These are phyloP conservation scores for Fusarium annulatum DNA, from an alignment of 2,329 filamentous ascomycete genomes.

Conservation along the genomic window DNA sequence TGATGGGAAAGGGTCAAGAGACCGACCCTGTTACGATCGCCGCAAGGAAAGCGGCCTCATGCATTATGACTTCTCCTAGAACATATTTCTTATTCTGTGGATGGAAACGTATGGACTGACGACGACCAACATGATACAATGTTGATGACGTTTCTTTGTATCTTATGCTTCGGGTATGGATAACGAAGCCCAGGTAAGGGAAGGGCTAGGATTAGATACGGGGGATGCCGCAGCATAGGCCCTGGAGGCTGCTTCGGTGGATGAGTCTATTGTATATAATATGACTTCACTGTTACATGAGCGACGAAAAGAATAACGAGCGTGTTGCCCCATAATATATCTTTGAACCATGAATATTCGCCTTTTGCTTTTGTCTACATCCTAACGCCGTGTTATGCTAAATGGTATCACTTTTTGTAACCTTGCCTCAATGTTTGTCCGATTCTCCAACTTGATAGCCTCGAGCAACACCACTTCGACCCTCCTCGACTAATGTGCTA, in stretches of 20 bases:
- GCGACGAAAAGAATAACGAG: slow-evolving; percentile 1
- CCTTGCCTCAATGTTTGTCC: slow-evolving; percentile 42
- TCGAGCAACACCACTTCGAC: slow-evolving; percentile 85
- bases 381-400: slow-evolving; percentile 26
- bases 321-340: background rate
- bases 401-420: slow-evolving; percentile 25
- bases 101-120: slow-evolving; percentile 16
- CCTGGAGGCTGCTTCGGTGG: slow-evolving; percentile 29
- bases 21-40: slow-evolving; percentile 9
- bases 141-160: slow-evolving; percentile 24
- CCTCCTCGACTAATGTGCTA: slow-evolving; percentile 83
- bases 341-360: background rate
- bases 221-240: slow-evolving; percentile 16
- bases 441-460: slow-evolving; percentile 82
- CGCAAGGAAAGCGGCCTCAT: slow-evolving; percentile 23
- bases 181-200: background rate
- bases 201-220: background rate
- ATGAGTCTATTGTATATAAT: slow-evolving; percentile 32
- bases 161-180: slow-evolving; percentile 4
- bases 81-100: slow-evolving; percentile 10
- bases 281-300: slow-evolving; percentile 16
- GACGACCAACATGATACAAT: slow-evolving; percentile 31
- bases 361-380: slow-evolving; percentile 18
- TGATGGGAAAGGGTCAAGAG: background rate
- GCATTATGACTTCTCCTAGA: slow-evolving; percentile 30